Percentiles rank a stretch among this genome's conserved stretches.
Conservation (phyloP, 768 basidiomycete genomes). For the Tricholoma matsutake region DNA sequence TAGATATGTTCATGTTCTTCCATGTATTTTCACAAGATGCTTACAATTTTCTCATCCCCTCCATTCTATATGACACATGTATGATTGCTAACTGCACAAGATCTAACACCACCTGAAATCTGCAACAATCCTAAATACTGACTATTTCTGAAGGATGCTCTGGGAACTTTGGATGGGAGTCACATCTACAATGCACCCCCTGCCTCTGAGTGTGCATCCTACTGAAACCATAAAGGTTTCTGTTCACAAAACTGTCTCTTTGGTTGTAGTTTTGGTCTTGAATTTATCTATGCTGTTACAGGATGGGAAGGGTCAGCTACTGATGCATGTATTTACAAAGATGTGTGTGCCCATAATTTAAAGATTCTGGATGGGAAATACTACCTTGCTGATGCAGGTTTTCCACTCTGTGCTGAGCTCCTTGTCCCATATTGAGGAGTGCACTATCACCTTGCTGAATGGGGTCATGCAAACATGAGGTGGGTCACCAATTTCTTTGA, state of each 20-base stretch:
- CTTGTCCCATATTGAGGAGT: slow-evolving; percentile 34
- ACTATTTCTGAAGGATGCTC: too few relatives aligned
- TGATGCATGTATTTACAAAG: slow-evolving; percentile 20
- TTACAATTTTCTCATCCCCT: too few relatives aligned
- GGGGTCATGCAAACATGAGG: slow-evolving; percentile 8
- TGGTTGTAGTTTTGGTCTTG: slow-evolving; percentile 23
- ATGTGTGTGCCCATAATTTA: slow-evolving; percentile 24
- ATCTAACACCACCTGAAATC: too few relatives aligned
- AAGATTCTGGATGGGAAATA: too few relatives aligned
- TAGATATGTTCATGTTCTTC: background rate
- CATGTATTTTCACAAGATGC: slow-evolving; percentile 5
- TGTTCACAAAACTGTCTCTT: slow-evolving; percentile 29
- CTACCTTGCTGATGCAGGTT: slow-evolving; percentile 36
- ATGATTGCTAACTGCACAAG: too few relatives aligned
- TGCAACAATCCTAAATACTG: too few relatives aligned
- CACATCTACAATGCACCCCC: slow-evolving; percentile 10
- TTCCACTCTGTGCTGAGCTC: slow-evolving; percentile 25
- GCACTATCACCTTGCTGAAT: slow-evolving; percentile 32
- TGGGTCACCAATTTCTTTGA: background rate
- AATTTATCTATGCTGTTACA: slow-evolving; percentile 24
- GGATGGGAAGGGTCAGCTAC: slow-evolving; percentile 30
- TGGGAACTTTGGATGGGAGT: slow-evolving; percentile 12
- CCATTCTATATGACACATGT: too few relatives aligned
- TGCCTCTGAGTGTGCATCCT: slow-evolving; percentile 5
- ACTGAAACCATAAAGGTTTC: slow-evolving; percentile 15